Conservation (phyloP, 2,329 filamentous ascomycete genomes). For the Colletotrichum spinosum region DNA sequence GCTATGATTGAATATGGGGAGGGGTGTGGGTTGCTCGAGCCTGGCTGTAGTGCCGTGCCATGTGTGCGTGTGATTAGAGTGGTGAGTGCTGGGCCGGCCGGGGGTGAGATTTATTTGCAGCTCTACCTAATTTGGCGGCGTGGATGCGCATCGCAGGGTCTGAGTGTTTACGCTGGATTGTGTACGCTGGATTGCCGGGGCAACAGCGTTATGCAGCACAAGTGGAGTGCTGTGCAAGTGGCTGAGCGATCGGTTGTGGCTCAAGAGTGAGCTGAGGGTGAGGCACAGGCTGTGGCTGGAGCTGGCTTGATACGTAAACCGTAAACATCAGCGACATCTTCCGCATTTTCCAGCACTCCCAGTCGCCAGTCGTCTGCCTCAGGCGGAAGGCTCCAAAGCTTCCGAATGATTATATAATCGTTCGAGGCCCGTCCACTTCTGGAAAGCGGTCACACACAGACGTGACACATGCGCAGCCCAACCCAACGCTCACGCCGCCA, state of each 20-base stretch:
- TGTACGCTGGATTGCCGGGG: conserved; percentile 24
- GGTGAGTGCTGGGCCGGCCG: background rate
- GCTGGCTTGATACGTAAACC: fast-evolving
- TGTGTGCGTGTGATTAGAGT: background rate
- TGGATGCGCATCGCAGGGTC: conserved; percentile 20
- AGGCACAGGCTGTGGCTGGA: background rate
- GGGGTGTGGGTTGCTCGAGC: conserved; percentile 34
- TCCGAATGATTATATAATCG: too few relatives aligned
- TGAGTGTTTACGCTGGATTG: conserved; percentile 29
- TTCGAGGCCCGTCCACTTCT: background rate
- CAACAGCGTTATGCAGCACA: conserved; percentile 1
- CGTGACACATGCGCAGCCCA: conserved; percentile 8
- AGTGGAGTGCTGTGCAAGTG: background rate
- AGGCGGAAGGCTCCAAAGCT: background rate
- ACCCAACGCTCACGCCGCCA: background rate
- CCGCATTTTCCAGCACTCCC: background rate
- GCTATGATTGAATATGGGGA: conserved; percentile 35
- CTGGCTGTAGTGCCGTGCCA: conserved; percentile 8
- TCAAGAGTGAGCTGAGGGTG: too few relatives aligned
- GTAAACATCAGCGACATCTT: background rate
- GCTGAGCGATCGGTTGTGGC: too few relatives aligned
- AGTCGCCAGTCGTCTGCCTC: background rate
- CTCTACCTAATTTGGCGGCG: conserved; percentile 34
- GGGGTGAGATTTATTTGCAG: conserved; percentile 32
- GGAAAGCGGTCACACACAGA: conserved; percentile 22